Evolutionary conservation across 2,329 filamentous ascomycete species (phyloP).

Genomic region (Plectosphaerella plurivora): DNA sequence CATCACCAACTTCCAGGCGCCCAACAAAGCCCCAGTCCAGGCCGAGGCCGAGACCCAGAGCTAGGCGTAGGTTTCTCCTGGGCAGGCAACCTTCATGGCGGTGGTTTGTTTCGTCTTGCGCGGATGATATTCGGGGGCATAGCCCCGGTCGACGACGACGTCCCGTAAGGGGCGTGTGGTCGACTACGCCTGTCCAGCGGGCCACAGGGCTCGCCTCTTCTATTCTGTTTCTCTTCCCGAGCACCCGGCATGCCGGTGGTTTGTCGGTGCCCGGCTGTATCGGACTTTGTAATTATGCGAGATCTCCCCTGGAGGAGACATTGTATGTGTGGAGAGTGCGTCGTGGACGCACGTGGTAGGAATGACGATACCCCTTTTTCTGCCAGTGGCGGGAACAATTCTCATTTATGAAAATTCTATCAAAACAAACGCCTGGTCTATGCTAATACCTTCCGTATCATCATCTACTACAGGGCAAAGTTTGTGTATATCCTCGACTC

Average conservation of each 20-base stretch:
- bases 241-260: neutral
- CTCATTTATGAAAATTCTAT: no score
- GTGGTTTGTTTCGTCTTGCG: neutral
- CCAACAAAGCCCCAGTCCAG: neutral
- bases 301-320: neutral
- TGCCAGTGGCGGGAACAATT: neutral
- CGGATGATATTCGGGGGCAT: neutral
- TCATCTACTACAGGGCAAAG: constrained; percentile 5
- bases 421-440: no score
- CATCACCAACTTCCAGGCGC: constrained; percentile 14
- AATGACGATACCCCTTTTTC: neutral
- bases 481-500: constrained; percentile 21
- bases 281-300: neutral
- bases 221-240: neutral
- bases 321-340: neutral
- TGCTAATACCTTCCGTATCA: no score
- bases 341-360: neutral
- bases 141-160: neutral
- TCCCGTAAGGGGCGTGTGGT: neutral
- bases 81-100: neutral
- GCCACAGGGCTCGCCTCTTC: neutral
- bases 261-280: neutral
- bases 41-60: neutral
- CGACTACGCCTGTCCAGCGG: no score
- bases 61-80: neutral